Evolutionary conservation across 306 rosid genomes (phyloP).

Genomic region (Cucumis hystrix): DNA sequence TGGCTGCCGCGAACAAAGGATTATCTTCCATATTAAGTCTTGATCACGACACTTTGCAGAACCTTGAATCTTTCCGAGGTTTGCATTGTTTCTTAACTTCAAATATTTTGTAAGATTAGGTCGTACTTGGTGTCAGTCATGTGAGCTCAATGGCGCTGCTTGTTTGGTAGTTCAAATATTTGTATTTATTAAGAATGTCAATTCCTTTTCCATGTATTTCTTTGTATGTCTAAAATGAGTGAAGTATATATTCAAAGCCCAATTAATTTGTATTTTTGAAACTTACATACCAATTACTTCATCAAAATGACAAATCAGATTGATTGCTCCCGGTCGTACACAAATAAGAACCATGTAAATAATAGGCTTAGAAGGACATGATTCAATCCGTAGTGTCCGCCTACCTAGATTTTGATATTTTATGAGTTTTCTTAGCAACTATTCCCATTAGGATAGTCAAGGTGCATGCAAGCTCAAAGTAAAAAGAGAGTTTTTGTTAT

Average conservation of each 20-base stretch:
- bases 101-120: neutral
- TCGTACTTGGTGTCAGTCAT: neutral
- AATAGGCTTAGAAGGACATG: neutral
- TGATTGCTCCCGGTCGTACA: neutral
- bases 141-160: neutral
- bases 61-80: constrained; percentile 79
- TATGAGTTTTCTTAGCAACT: no score
- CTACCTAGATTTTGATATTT: neutral
- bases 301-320: neutral
- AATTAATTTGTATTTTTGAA: neutral
- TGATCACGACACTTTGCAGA: constrained; percentile 81
- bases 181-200: neutral
- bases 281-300: neutral
- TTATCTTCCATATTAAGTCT: constrained; percentile 67
- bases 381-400: neutral
- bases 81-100: constrained; percentile 9
- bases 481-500: neutral
- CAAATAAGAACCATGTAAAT: neutral
- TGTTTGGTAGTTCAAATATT: neutral
- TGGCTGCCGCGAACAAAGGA: constrained; percentile 84
- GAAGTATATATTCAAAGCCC: neutral
- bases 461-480: neutral
- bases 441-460: neutral
- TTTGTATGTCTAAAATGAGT: neutral
- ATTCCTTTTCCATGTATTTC: neutral